Evolutionary conservation across 768 basidiomycete genomes (phyloP), one percentile per base, ranked within the genome.

Genomic region (Calocybe cyanea): DNA sequence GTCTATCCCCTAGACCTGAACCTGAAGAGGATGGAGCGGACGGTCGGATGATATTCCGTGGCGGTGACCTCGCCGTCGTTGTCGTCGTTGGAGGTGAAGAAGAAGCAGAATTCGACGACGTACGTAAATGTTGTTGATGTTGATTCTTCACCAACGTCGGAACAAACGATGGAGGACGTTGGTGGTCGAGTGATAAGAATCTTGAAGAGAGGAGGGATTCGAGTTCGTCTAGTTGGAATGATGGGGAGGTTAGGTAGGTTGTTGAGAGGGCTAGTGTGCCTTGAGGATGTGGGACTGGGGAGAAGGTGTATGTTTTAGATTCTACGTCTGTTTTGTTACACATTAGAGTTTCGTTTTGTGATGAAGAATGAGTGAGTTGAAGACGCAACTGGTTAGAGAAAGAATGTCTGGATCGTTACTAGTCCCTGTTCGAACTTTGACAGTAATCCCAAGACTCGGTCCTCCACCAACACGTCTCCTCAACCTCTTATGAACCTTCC

Each of bases 171-270:
- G n/a, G n/a, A n/a, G n/a, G n/a, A n/a, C n/a, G 25, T 14, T 76
- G 81, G 54, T 80, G 77, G 54, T 87, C 84, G 44, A 80, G 70
- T 1, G 82, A 83, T 19, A 85, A 70, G 57, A 92, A 87, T 11
- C 80, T 71, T 3, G 82, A 84, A 2, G 85, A 88, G 4, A 91
- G 69, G 1, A 89, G 65, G 1, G 84, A 83, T 63, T 92, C 89
- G 24, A 83, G 72, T 52, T 87, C 84, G 62, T 89, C 86, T 23
- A 90, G 66, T 50, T 80, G 74, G 69, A 91, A 91, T 55, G 76
- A 69, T 3, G 87, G 85, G 1, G 75, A 66, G 10, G 76, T 69
- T 38, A 90, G 78, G 63, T 87, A 90, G 20, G 76, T 80, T 28
- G 75, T 64, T 7, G 80, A 70, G 42, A 92, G 72, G 0, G 71